Conservation (phyloP, 306 rosid genomes). For the Castanea sativa region DNA sequence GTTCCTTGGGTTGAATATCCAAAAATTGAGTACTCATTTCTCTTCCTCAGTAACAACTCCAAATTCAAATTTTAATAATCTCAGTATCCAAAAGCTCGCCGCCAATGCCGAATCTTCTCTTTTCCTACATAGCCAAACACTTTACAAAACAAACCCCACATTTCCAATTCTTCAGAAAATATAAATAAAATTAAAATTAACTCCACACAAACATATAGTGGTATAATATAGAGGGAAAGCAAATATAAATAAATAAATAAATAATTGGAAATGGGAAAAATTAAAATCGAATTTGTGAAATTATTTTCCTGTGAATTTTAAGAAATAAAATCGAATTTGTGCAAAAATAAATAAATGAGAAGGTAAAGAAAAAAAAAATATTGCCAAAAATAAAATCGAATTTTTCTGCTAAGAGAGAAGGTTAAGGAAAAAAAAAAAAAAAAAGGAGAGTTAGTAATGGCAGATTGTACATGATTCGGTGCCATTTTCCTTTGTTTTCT, state of each 20-base stretch:
- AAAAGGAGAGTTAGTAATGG: background rate
- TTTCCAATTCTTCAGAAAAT: background rate
- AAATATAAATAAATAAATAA: no score
- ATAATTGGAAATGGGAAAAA: no score
- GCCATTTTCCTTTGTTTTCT: conserved; percentile 20
- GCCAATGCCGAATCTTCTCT: conserved; percentile 15
- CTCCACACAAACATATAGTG: background rate
- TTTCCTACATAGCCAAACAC: conserved; percentile 8
- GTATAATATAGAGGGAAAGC: no score
- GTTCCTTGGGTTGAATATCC: conserved; percentile 77
- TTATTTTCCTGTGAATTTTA: no score
- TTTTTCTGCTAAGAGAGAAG: no score
- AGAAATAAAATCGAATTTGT: no score
- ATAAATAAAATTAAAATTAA: background rate
- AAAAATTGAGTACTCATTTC: conserved; percentile 65
- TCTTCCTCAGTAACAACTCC: conserved; percentile 12
- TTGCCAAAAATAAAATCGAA: no score
- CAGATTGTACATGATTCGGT: background rate
- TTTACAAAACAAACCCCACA: background rate
- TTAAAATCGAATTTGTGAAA: no score
- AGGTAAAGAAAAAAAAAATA: no score
- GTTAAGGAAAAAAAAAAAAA: background rate
- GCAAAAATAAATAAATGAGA: no score
- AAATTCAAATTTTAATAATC: conserved; percentile 18
- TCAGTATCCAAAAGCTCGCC: conserved; percentile 17